Conservation (phyloP, 164 flowering plant genomes). For the Tinospora cordifolia region DNA sequence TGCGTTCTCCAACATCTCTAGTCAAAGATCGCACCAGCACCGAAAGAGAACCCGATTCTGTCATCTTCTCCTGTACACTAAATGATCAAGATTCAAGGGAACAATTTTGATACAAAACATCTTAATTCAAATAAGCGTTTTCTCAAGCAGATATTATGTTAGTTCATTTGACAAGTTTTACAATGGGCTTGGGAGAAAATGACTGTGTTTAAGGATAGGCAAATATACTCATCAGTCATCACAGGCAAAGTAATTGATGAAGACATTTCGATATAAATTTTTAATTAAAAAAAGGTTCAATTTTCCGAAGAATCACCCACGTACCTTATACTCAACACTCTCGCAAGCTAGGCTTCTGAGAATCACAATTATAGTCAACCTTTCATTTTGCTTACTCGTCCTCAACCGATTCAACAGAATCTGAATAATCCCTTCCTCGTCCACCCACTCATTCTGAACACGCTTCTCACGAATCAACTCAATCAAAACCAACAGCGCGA, state of each 20-base stretch:
- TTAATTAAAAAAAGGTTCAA: neutral
- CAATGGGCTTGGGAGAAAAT: no score
- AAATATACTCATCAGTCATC: no score
- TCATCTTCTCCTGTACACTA: slow-evolving; percentile 69
- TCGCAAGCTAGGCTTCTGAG: slow-evolving; percentile 35
- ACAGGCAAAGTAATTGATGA: neutral
- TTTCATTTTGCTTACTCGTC: slow-evolving; percentile 32
- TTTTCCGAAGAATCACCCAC: neutral
- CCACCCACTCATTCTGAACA: slow-evolving; percentile 34
- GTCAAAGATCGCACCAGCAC: slow-evolving; percentile 59
- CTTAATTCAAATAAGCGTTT: neutral
- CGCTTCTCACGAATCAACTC: slow-evolving; percentile 21
- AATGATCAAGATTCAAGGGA: slow-evolving; percentile 5
- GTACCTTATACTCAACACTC: slow-evolving; percentile 42
- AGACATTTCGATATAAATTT: neutral
- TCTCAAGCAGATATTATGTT: neutral
- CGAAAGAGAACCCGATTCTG: slow-evolving; percentile 36
- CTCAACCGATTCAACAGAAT: slow-evolving; percentile 45
- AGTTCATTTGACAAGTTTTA: no score
- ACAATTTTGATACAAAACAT: neutral
- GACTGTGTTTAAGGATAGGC: no score
- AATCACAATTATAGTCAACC: slow-evolving; percentile 35
- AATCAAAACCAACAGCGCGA: slow-evolving; percentile 32
- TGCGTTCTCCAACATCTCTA: slow-evolving; percentile 53
- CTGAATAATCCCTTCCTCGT: slow-evolving; percentile 41